phyloP scores from a whole-genome alignment of 306 rosid species.

The Lablab purpureus region DNA sequence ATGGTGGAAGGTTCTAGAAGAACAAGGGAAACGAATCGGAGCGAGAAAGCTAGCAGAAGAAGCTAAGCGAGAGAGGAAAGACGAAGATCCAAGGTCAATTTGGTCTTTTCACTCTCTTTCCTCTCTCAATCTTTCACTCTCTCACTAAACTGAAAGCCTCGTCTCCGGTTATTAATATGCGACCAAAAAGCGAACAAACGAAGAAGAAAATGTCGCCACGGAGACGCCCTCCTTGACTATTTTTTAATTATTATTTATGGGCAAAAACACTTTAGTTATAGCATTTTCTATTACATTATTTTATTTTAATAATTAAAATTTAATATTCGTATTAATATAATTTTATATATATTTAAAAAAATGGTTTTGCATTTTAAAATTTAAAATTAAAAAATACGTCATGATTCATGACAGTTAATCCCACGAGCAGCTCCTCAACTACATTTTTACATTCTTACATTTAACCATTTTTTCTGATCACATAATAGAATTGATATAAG shows the following conservation, averaged over 20 bases:
- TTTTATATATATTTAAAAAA: no score
- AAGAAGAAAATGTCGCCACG: slow-evolving; percentile 16
- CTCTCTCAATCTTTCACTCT: slow-evolving; percentile 30
- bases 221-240: slow-evolving; percentile 46
- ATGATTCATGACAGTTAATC: no score
- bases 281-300: no score
- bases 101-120: slow-evolving; percentile 54
- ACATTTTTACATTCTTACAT: no score
- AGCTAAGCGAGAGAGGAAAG: slow-evolving; percentile 51
- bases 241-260: neutral
- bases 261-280: no score
- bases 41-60: slow-evolving; percentile 11
- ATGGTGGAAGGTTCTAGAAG: slow-evolving; percentile 57
- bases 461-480: no score
- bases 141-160: slow-evolving; percentile 32
- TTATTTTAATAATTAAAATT: no score
- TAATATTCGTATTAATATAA: no score
- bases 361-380: no score
- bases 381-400: no score
- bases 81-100: slow-evolving; percentile 63
- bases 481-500: no score
- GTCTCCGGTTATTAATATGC: slow-evolving; percentile 43
- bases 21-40: neutral
- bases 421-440: no score
- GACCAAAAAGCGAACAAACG: slow-evolving; percentile 40